Percentiles rank a stretch among this genome's conserved stretches.
Evolutionary conservation across 768 basidiomycete genomes (phyloP).

Genomic region (Boletus pseudopeckii): DNA sequence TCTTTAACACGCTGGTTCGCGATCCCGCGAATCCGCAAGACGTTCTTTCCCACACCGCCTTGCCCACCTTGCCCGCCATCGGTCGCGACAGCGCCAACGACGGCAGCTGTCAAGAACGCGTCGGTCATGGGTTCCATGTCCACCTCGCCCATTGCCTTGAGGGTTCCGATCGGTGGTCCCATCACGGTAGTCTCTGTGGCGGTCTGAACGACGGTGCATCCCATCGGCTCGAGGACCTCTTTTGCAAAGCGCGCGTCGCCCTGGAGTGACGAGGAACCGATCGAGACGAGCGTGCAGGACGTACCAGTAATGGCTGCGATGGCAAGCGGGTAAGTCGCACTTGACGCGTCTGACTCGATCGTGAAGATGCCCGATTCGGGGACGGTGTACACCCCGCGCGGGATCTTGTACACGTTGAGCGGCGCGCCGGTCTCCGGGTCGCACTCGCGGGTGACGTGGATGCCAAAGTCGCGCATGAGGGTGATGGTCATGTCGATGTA

Average conservation of each 20-base stretch:
- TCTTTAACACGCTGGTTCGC: constrained; percentile 99
- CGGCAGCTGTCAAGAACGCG: constrained; percentile 94
- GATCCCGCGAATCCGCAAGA: constrained; percentile 88
- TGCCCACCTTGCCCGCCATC: constrained; percentile 44
- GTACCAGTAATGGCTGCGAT: constrained; percentile 98
- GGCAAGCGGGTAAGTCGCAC: constrained; percentile 95
- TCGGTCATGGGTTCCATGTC: constrained; percentile 99
- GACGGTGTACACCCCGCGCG: constrained; percentile 71
- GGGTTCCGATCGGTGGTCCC: constrained; percentile 82
- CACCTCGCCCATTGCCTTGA: constrained; percentile 59
- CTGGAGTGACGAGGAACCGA: constrained; percentile 86
- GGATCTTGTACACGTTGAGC: constrained; percentile 85
- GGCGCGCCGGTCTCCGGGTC: constrained; percentile 58
- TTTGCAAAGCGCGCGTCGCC: constrained; percentile 97
- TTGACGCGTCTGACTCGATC: constrained; percentile 94
- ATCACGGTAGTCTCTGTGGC: constrained; percentile 85
- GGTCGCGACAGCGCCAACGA: constrained; percentile 82
- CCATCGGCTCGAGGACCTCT: constrained; percentile 92
- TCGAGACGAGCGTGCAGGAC: constrained; percentile 88
- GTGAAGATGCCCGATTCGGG: constrained; percentile 63
- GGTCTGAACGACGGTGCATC: constrained; percentile 87
- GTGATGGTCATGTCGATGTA: constrained; percentile 99
- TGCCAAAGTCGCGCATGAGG: constrained; percentile 94
- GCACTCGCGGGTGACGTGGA: constrained; percentile 63
- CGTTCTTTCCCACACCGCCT: constrained; percentile 32